A percentile compares a stretch with the other conserved stretches of the same genome.
These are phyloP conservation scores for Colletotrichum lupini DNA, from an alignment of 2,329 filamentous ascomycete species.

Conservation along the genomic window DNA sequence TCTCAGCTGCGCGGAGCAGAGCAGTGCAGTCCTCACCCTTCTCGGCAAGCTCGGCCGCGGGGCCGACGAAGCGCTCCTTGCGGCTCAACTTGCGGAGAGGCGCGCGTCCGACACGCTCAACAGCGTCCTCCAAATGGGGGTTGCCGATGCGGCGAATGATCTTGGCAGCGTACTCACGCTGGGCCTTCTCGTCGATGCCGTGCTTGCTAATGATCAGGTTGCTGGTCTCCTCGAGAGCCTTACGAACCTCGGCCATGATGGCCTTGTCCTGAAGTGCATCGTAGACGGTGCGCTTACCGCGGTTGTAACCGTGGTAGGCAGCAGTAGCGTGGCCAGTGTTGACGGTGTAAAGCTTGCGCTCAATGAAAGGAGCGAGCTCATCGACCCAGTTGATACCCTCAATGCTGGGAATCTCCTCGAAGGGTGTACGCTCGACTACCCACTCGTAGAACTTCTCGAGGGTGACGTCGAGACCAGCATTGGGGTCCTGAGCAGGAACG, in stretches of 20 bases:
- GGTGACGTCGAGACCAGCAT: conserved; percentile 87
- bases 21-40: conserved; percentile 77
- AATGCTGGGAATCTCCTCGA: conserved; percentile 80
- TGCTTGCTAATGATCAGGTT: conserved; percentile 89
- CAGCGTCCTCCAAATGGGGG: conserved; percentile 89
- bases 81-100: conserved; percentile 93
- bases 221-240: conserved; percentile 86
- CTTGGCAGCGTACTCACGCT: conserved; percentile 88
- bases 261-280: conserved; percentile 85
- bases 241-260: conserved; percentile 83
- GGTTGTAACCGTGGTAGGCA: conserved; percentile 93
- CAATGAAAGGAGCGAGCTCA: conserved; percentile 92
- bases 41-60: conserved; percentile 90
- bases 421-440: conserved; percentile 92
- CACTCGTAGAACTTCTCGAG: conserved; percentile 99
- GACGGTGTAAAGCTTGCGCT: conserved; percentile 99
- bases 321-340: conserved; percentile 98
- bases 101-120: conserved; percentile 94
- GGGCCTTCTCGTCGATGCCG: conserved; percentile 77
- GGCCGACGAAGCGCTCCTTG: conserved; percentile 96
- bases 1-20: conserved; percentile 86
- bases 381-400: conserved; percentile 93
- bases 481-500: conserved; percentile 86
- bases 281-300: conserved; percentile 87
- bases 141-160: conserved; percentile 95